Evolutionary conservation across 1,139 yeast genomes (phyloP).

Genomic region (Hyphopichia buzzinii): DNA sequence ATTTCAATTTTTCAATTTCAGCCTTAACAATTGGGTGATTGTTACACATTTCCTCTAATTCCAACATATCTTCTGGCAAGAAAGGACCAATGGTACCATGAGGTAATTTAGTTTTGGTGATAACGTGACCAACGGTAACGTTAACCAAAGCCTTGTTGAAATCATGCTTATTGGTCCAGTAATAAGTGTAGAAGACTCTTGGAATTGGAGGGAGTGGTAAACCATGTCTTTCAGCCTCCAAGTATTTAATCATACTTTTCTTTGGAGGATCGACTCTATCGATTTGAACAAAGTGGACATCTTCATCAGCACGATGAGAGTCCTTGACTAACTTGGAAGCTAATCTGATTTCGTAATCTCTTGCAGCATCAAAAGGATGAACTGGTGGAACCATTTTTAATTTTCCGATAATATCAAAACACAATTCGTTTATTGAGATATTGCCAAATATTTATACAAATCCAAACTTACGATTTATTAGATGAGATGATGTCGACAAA

Average conservation of each 20-base stretch:
- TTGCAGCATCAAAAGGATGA: conserved; percentile 69
- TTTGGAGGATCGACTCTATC: conserved; percentile 84
- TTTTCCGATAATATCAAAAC: too few species aligned
- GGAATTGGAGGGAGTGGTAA: conserved; percentile 54
- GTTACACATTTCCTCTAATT: conserved; percentile 50
- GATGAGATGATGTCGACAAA: too few species aligned
- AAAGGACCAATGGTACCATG: conserved; percentile 72
- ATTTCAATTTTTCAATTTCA: conserved; percentile 62
- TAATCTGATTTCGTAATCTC: conserved; percentile 60
- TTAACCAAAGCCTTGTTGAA: conserved; percentile 76
- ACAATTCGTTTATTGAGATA: too few species aligned
- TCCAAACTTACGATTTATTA: too few species aligned
- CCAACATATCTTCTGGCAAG: conserved; percentile 65
- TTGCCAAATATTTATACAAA: background rate
- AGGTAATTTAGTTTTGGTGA: conserved; percentile 56
- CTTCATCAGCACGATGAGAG: conserved; percentile 44
- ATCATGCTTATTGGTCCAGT: conserved; percentile 54
- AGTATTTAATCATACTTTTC: conserved; percentile 62
- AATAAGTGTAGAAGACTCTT: conserved; percentile 67
- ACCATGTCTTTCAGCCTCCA: conserved; percentile 69
- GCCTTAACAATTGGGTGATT: conserved; percentile 59
- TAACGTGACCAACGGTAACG: conserved; percentile 60
- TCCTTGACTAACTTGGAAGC: conserved; percentile 66
- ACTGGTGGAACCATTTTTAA: conserved; percentile 9
- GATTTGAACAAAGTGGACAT: conserved; percentile 68